Percentiles rank a stretch among this genome's conserved stretches.
phyloP scores from a whole-genome alignment of 768 basidiomycete species.

The Boletus eberwhitei region DNA sequence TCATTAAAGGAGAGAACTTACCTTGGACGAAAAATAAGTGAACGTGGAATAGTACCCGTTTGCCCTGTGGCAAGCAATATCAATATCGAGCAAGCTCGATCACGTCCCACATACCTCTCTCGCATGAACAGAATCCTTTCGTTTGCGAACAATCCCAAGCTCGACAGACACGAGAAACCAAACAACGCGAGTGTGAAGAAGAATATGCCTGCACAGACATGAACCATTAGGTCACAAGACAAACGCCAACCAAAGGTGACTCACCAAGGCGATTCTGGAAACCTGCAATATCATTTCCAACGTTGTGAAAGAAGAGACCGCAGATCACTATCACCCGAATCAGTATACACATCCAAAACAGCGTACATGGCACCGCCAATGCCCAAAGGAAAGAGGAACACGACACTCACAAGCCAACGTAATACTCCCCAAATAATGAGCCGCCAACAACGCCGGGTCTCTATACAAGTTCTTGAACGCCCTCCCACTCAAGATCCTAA shows the following conservation, averaged over 20 bases:
- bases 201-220: constrained; percentile 64
- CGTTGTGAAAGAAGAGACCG: constrained; percentile 88
- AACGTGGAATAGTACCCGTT: constrained; percentile 98
- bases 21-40: constrained; percentile 96
- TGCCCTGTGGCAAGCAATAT: constrained; percentile 48
- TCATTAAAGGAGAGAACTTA: constrained; percentile 15
- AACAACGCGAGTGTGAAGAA: constrained; percentile 97
- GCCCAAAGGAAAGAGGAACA: neutral
- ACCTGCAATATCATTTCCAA: constrained; percentile 91
- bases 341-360: neutral
- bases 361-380: neutral
- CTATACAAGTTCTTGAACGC: constrained; percentile 98
- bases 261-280: constrained; percentile 94
- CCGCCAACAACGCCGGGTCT: constrained; percentile 85
- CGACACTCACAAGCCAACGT: constrained; percentile 69
- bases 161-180: constrained; percentile 94
- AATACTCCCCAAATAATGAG: constrained; percentile 87
- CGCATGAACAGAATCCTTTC: constrained; percentile 97
- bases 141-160: constrained; percentile 89
- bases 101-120: constrained; percentile 63
- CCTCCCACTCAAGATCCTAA: constrained; percentile 88
- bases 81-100: neutral
- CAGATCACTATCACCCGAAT: constrained; percentile 61
- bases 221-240: neutral
- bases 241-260: constrained; percentile 7